A percentile compares a stretch with the other conserved stretches of the same genome.
These are phyloP conservation scores for Chaetomium globosum DNA, from an alignment of 2,329 filamentous ascomycete species.

Conservation along the genomic window DNA sequence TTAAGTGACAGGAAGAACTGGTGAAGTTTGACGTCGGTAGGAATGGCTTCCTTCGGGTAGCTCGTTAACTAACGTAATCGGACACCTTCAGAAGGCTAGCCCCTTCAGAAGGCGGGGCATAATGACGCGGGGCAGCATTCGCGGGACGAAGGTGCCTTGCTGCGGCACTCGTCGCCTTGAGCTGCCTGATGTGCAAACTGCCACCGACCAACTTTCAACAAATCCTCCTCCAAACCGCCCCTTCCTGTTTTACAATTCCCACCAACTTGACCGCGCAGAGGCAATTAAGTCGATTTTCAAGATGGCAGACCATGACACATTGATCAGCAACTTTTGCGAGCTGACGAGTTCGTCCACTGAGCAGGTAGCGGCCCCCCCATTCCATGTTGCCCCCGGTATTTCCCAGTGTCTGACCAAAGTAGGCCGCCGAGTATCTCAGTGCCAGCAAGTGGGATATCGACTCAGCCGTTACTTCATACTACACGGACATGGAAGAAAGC, in stretches of 20 bases:
- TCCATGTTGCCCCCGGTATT: neutral
- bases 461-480: conserved; percentile 64
- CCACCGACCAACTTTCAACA: neutral
- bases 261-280: neutral
- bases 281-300: conserved; percentile 12
- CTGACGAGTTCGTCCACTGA: conserved; percentile 56
- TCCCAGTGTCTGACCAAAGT: conserved; percentile 15
- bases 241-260: neutral
- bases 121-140: conserved; percentile 20
- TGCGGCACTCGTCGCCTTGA: conserved; percentile 4
- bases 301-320: conserved; percentile 50
- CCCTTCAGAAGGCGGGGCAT: too few relatives aligned
- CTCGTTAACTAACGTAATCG: too few relatives aligned
- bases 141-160: neutral
- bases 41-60: too few relatives aligned
- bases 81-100: too few relatives aligned
- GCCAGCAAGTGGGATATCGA: conserved; percentile 68
- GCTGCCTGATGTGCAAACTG: conserved; percentile 15
- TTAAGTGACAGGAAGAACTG: neutral
- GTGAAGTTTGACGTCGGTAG: neutral
- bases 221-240: conserved; percentile 18
- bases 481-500: conserved; percentile 58
- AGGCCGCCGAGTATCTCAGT: conserved; percentile 70
- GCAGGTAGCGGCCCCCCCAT: conserved; percentile 46
- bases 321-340: conserved; percentile 57